Base-by-base conservation (phyloP, 495 filamentous ascomycete genomes). In the Bryoglossum gracile region DNA sequence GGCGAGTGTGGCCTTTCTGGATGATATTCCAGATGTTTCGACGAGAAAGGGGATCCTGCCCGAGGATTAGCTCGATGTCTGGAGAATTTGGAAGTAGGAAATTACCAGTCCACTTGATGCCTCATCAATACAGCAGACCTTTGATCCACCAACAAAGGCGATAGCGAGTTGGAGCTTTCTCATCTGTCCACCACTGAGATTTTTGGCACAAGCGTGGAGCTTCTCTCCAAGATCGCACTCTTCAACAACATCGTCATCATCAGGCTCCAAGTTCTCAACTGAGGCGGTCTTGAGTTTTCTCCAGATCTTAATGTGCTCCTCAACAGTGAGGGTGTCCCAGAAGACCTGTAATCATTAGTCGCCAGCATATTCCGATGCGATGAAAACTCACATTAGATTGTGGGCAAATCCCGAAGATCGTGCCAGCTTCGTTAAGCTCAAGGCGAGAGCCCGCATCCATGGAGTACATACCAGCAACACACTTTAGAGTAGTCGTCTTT, bases 401-500 rank as follows among this genome's bases (percentile, higher is more conserved):
- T 3, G 83, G 83, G 55, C 83, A 86, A 8, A 94, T 88, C 25
- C 89, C 89, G 30, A 85, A 77, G 34, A 94, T 75, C 34, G 87
- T 81, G 46, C 83, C 82, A 13, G 53, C 54, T 42, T 68, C 65
- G 26, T 64, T 61, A 36, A 73, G 69, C 0, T 54, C 55, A 26
- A 58, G 86, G 82, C 24, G 75, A 71, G 49, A 89, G 68, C 56
- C 92, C 82, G 22, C 82, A 85, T 53, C 87, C 77, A 65, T 94
- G 82, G 42, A 89, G 66, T 22, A 74, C 80, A 66, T 58, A 13
- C 55, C 55, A 16, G 50, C 48, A 11, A 58, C 47, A 41, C 55
- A 58, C 18, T 58, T 58, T 13, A 95, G 87, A 8, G 81, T 89
- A 2, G 86, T 91, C 3, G 80, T 84, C 58, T 95, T 95, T 39